Conservation (phyloP, 2,329 filamentous ascomycete species). For the Exophiala mesophila region DNA sequence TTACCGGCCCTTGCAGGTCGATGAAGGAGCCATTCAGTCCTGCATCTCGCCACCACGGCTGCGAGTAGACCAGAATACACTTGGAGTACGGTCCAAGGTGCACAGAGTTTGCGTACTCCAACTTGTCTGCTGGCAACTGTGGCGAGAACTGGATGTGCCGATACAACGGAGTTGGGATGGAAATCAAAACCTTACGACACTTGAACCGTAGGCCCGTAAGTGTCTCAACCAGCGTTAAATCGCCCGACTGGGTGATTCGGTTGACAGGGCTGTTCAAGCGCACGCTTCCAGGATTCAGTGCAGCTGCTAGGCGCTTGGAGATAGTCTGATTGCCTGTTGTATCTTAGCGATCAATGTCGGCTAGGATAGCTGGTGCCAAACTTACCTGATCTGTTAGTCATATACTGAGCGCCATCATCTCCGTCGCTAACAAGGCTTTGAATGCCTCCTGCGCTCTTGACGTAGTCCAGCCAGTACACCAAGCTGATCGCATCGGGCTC, state of each 20-base stretch:
- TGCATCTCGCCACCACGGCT: constrained; percentile 34
- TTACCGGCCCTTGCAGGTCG: constrained; percentile 37
- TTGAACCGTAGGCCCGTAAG: constrained; percentile 27
- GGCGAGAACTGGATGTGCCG: constrained; percentile 46
- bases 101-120: constrained; percentile 28
- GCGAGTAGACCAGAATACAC: constrained; percentile 38
- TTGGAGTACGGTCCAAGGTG: constrained; percentile 37
- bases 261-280: constrained; percentile 14
- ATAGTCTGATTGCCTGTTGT: constrained; percentile 18
- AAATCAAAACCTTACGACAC: constrained; percentile 44
- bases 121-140: constrained; percentile 30
- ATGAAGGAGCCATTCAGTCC: constrained; percentile 38
- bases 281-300: constrained; percentile 14
- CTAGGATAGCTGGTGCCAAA: no score
- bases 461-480: constrained; percentile 3
- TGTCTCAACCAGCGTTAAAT: constrained; percentile 30
- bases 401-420: neutral
- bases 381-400: neutral
- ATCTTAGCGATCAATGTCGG: no score
- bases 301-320: constrained; percentile 11
- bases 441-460: constrained; percentile 4
- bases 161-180: constrained; percentile 47
- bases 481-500: constrained; percentile 1
- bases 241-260: constrained; percentile 28
- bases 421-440: neutral